Percentiles rank a stretch among this genome's conserved stretches.
Conservation (phyloP, 306 rosid genomes). For the Glycyrrhiza uralensis region DNA sequence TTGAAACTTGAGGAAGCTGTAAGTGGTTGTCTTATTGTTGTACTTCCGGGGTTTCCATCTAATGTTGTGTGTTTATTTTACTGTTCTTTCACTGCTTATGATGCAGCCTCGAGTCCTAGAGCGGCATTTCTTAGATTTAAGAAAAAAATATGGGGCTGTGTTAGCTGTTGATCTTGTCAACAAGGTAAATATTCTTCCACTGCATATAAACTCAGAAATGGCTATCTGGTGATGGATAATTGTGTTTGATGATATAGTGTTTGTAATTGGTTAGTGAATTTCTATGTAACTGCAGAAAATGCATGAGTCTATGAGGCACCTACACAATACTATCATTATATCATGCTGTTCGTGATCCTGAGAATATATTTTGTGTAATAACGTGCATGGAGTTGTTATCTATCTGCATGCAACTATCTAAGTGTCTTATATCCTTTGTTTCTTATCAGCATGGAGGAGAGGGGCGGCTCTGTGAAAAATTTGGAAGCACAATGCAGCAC, state of each 20-base stretch:
- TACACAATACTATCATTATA: too few species aligned
- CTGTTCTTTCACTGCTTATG: slow-evolving; percentile 27
- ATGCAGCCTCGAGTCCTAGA: slow-evolving; percentile 71
- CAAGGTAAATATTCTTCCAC: slow-evolving; percentile 46
- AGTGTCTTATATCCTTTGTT: slow-evolving; percentile 23
- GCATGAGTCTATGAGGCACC: background rate
- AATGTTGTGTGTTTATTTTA: slow-evolving; percentile 24
- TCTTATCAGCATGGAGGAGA: slow-evolving; percentile 84
- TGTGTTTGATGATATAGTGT: background rate
- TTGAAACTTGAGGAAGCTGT: slow-evolving; percentile 79
- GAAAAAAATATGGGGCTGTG: slow-evolving; percentile 84
- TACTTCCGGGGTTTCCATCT: slow-evolving; percentile 22
- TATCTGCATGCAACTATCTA: slow-evolving; percentile 9
- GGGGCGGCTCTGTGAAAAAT: slow-evolving; percentile 70
- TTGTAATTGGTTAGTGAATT: background rate
- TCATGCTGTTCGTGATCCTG: too few species aligned
- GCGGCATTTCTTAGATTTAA: slow-evolving; percentile 83
- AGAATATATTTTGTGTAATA: too few species aligned
- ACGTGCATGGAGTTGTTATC: background rate
- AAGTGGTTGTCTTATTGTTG: slow-evolving; percentile 42
- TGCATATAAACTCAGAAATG: background rate
- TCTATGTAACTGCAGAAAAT: background rate
- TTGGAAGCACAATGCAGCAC: slow-evolving; percentile 54
- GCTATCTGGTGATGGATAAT: background rate
- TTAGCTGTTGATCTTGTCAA: slow-evolving; percentile 82